Evolutionary conservation across 768 basidiomycete species (phyloP), one percentile per base, ranked within the genome.

Genomic region (Mycena venus): DNA sequence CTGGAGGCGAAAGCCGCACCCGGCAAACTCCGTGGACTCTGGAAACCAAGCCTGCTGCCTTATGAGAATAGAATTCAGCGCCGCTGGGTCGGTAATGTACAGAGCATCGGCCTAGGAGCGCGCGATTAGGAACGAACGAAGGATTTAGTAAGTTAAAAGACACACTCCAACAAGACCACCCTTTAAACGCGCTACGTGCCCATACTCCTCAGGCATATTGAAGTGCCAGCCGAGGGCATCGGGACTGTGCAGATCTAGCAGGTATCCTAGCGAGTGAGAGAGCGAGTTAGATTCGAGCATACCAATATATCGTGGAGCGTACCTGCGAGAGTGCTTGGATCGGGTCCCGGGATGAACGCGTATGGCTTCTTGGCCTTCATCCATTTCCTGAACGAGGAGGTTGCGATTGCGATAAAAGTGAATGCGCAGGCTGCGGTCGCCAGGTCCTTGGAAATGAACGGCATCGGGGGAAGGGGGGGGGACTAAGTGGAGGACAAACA

Each of bases 81-180:
- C 80, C 12, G 74, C 65, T 1, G 80, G 80, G 63, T 81, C 80
- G 9, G 79, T 78, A 25, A 81, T 71, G 38, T 81, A 81, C 27
- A 81, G 55, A 5, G 78, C 80, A 56, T 81, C 79, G 27, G 73
- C 27, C 79, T 80, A 42, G 7, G 4, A 17, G 11, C 44, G 3
- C 3, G 29, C 25, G 27, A 27, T 67, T 2, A 65, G 56, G 2
- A 5, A 36, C 19, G 14, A 19, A 2, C 14, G 27, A 8, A 23
- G n/a, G n/a, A n/a, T n/a, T 36, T 19, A 25, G 0, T 12, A 23
- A 15, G 21, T 27, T 67, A 53, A 9, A 40, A 3, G 25, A 63
- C 77, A 38, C 60, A 80, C 80, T 27, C 73, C 77, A 0, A 77
- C 40, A n/a, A 77, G 40, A 8, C 80, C 80, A 19, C 78, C 78